These are phyloP conservation scores for Rhynchosporium agropyri DNA, from an alignment of 2,329 filamentous ascomycete species.

Conservation along the genomic window DNA sequence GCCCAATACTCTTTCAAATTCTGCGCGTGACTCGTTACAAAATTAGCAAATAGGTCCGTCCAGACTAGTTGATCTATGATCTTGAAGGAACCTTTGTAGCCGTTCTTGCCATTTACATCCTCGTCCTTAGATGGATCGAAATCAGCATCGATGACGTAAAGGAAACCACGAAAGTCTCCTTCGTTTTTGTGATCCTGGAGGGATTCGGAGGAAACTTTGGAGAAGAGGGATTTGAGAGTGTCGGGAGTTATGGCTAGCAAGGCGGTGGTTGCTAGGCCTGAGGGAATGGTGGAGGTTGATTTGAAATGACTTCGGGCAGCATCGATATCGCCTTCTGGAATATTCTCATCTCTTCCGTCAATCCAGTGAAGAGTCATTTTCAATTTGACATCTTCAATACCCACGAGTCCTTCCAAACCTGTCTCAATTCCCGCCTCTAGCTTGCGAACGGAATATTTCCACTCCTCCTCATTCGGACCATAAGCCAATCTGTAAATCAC, in stretches of 20 bases:
- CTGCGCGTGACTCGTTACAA: slow-evolving; percentile 2
- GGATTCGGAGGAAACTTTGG: not conserved
- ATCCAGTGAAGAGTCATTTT: slow-evolving; percentile 34
- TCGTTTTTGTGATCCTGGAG: not conserved
- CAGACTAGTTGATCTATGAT: slow-evolving; percentile 30
- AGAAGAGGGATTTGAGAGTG: slow-evolving; percentile 23
- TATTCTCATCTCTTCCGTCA: slow-evolving; percentile 28
- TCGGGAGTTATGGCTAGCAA: slow-evolving; percentile 30
- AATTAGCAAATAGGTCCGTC: slow-evolving; percentile 29
- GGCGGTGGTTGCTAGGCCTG: slow-evolving; percentile 22
- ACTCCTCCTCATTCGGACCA: slow-evolving; percentile 27
- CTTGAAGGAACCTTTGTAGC: slow-evolving; percentile 28
- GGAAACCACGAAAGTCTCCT: slow-evolving; percentile 24
- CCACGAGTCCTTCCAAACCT: slow-evolving; percentile 28
- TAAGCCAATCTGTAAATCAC: slow-evolving; percentile 33
- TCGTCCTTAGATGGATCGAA: slow-evolving; percentile 8
- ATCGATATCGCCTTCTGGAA: slow-evolving; percentile 31
- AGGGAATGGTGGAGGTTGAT: slow-evolving; percentile 12
- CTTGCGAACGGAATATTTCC: slow-evolving; percentile 19
- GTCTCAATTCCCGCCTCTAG: slow-evolving; percentile 26
- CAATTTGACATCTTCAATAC: slow-evolving; percentile 20
- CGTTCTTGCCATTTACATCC: not conserved
- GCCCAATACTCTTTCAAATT: slow-evolving; percentile 24
- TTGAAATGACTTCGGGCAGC: slow-evolving; percentile 33
- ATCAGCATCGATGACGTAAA: slow-evolving; percentile 16